These are phyloP conservation scores for Macrocybe gigantea DNA, from an alignment of 768 basidiomycete species.

Conservation along the genomic window DNA sequence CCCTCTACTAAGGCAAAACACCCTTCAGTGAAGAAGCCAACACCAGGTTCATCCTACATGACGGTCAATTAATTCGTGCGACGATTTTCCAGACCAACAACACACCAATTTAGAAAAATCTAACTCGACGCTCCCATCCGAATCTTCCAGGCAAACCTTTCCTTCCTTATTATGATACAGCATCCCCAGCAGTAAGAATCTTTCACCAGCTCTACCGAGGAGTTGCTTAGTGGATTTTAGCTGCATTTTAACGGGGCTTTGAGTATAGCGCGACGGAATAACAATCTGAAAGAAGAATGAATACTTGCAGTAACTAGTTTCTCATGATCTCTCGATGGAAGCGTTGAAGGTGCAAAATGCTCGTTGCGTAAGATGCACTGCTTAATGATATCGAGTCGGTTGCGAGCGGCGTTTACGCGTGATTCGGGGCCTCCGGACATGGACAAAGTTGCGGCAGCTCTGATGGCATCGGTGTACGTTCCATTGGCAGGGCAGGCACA, in stretches of 20 bases:
- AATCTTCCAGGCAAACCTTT: slow-evolving; percentile 85
- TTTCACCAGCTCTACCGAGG: slow-evolving; percentile 81
- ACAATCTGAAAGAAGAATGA: not conserved
- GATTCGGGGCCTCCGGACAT: slow-evolving; percentile 84
- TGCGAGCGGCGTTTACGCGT: slow-evolving; percentile 71
- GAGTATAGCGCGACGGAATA: not conserved
- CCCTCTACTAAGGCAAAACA: slow-evolving; percentile 94
- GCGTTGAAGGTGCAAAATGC: slow-evolving; percentile 93
- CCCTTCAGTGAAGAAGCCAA: slow-evolving; percentile 95
- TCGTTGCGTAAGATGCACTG: slow-evolving; percentile 94
- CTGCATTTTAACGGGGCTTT: slow-evolving; percentile 29
- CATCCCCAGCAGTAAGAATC: slow-evolving; percentile 94
- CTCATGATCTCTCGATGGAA: slow-evolving; percentile 84
- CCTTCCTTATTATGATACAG: slow-evolving; percentile 87
- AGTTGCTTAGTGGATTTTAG: slow-evolving; percentile 95
- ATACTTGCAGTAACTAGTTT: slow-evolving; percentile 77
- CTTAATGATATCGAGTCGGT: slow-evolving; percentile 85
- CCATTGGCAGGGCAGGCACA: not conserved
- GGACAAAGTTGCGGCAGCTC: slow-evolving; percentile 49
- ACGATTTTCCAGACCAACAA: not conserved
- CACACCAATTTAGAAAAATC: slow-evolving; percentile 84
- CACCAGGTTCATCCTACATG: slow-evolving; percentile 77
- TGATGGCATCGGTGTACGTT: slow-evolving; percentile 17
- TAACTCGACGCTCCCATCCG: slow-evolving; percentile 84
- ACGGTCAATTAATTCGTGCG: slow-evolving; percentile 12